Evolutionary conservation across 2,329 filamentous ascomycete species (phyloP).

Genomic region (Cercospora berteroae): DNA sequence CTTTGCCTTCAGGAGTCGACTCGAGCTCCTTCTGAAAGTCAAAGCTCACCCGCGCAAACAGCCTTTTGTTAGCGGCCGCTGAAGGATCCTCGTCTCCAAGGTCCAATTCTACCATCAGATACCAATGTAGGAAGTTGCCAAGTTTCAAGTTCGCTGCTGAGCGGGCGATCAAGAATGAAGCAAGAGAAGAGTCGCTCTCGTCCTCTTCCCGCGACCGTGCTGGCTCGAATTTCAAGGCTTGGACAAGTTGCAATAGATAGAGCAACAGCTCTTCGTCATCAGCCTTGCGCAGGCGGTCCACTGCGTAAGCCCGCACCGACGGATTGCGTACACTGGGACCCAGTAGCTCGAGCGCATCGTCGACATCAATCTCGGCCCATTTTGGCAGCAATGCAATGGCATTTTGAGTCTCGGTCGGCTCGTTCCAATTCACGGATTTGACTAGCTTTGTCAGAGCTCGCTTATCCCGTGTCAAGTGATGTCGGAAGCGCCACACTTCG

Average conservation of each 20-base stretch:
- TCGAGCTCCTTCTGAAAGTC: conserved; percentile 92
- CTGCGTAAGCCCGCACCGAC: conserved; percentile 86
- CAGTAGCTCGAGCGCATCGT: conserved; percentile 90
- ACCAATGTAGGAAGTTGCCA: conserved; percentile 97
- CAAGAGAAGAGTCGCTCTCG: conserved; percentile 75
- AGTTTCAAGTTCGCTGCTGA: conserved; percentile 85
- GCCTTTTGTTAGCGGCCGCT: conserved; percentile 63
- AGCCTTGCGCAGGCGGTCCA: conserved; percentile 84
- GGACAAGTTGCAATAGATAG: conserved; percentile 90
- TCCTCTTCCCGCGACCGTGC: conserved; percentile 43
- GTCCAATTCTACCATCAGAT: conserved; percentile 95
- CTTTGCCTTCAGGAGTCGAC: conserved; percentile 65
- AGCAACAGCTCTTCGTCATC: conserved; percentile 88
- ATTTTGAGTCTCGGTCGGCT: conserved; percentile 79
- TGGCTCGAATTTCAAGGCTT: conserved; percentile 91
- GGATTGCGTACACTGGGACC: conserved; percentile 89
- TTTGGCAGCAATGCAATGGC: conserved; percentile 85
- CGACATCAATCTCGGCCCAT: conserved; percentile 96
- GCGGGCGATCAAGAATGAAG: conserved; percentile 81
- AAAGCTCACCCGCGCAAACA: conserved; percentile 91
- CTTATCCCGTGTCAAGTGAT: conserved; percentile 90
- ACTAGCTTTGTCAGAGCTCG: conserved; percentile 87
- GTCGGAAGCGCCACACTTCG: conserved; percentile 94
- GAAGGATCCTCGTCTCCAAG: conserved; percentile 62
- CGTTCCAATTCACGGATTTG: conserved; percentile 94